Percentiles rank a stretch among this genome's conserved stretches.
phyloP scores from a whole-genome alignment of 106 monocot genomes.

The Dioscorea alata region DNA sequence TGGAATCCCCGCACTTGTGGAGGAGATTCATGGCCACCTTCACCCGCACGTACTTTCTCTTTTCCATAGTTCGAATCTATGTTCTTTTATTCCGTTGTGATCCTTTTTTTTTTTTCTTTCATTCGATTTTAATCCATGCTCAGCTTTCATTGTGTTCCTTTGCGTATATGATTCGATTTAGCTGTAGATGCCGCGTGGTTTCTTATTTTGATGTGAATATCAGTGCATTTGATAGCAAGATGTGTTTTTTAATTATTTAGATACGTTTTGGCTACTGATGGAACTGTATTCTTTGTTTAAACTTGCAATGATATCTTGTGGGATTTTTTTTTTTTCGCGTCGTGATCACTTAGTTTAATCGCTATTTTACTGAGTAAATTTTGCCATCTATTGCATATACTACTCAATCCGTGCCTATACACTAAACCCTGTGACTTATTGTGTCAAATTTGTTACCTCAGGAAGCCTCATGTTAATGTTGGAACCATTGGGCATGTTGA shows the following conservation, averaged over 20 bases:
- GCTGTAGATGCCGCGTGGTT: too few species aligned
- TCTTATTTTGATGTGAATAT: too few species aligned
- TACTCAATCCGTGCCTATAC: not conserved
- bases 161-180: not conserved
- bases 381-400: not conserved
- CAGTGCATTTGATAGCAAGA: too few species aligned
- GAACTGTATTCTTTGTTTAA: too few species aligned
- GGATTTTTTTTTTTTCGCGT: too few species aligned
- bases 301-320: too few species aligned
- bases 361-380: too few species aligned
- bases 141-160: not conserved
- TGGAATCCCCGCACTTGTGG: not conserved
- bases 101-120: not conserved
- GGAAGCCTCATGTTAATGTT: slow-evolving; percentile 85
- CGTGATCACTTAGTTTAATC: too few species aligned
- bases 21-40: slow-evolving; percentile 66
- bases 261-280: too few species aligned
- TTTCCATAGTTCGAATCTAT: not conserved
- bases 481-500: slow-evolving; percentile 85
- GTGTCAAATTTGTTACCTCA: slow-evolving; percentile 2
- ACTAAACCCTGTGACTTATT: not conserved
- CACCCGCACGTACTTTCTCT: slow-evolving; percentile 43
- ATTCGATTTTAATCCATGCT: not conserved
- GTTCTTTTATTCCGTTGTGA: not conserved
- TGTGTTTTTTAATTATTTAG: too few species aligned